Evolutionary conservation across 331 rosid genomes (phyloP), one percentile per base, ranked within the genome.

Genomic region (Acacia pycnantha): DNA sequence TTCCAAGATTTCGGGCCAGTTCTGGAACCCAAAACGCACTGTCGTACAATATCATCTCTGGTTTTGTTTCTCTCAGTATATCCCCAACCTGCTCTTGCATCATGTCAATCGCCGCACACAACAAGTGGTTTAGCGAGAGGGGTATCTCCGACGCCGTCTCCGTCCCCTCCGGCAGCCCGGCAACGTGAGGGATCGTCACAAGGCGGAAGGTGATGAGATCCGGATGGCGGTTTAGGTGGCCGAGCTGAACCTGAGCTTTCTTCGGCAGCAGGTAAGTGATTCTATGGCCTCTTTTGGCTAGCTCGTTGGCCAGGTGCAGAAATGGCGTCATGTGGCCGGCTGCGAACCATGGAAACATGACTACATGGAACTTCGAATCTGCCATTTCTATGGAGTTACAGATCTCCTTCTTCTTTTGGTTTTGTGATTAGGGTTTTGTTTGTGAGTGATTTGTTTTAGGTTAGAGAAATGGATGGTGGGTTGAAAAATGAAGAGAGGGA

Each of bases 61-160:
- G 92, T 18, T 58, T 80, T 29, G 4, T 12, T 41, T 53, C 21
- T 6, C 0, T 11, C 4, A 90, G 16, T 16, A 77, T 47, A 0
- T 4, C 24, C 1, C 58, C 71, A 2, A 90, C 83, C 68, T 84
- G 89, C 22, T 82, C 81, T 0, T 85, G 85, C 2, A 89, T 84
- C 13, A 22, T 73, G 35, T 92, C 94, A 47, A 84, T 51, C 33
- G 90, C 93, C 1, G 7, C 43, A 70, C 70, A 80, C 0, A 92
- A 90, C 10, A 89, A 46, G 6, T 19, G 37, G 27, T 8, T 69
- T 13, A 74, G 2, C 27, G 67, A 78, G 29, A 87, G 2, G 1
- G 84, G 88, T 18, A 92, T 84, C 15, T 92, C 94, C 21, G 93
- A 82, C 74, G 92, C 88, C 0, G 92, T 89, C n/a, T 92, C 88